Evolutionary conservation across 129 eudicot species (phyloP), one percentile per base, ranked within the genome.

Genomic region (Flaveria sonorensis): DNA sequence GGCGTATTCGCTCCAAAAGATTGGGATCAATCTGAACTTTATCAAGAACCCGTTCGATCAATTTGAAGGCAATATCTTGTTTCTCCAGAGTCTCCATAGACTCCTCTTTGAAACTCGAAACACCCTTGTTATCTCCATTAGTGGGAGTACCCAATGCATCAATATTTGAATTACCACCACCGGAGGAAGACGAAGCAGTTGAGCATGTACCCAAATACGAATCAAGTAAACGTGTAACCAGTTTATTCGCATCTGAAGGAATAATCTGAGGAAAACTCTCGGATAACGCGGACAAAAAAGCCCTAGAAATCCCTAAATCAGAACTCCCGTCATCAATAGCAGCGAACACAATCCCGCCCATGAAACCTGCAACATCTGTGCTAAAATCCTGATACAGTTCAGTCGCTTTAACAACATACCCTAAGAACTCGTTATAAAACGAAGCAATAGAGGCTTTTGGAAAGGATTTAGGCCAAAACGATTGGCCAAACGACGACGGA

Each of bases 401-500:
- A 7, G 88, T 69, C 16, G 95, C 94, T 52, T 85, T 88, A 20
- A 83, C 83, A 1, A 92, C 82, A 20, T 88, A 88, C 16, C 50
- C 62, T 39, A 95, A 81, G 39, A 91, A 92, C 46, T 89, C 94
- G 40, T 61, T 66, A 42, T 76, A 94, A 56, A 94, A 91, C 0
- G 88, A 84, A 3, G 78, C 77, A 62, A 94, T 81, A 1, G 87
- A 66, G 6, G 82, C 90, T 10, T 24, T 32, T 4, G 73, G 16
- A 74, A 87, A 92, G 0, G 96, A 85, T 46, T 86, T 95, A 6
- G 97, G 99, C 99, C 99, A 95, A 72, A 92, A 95, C 0, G 89
- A 85, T 7, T 67, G 85, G 30, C 66, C 71, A 56, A 95, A 92
- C 2, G 99, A 86, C 4, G 82, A 50, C 0, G 99, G 85, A 70